Percentiles rank a stretch among this genome's conserved stretches.
Conservation (phyloP, 1,284 basidiomycete species). For the Phlebopus sp. region DNA sequence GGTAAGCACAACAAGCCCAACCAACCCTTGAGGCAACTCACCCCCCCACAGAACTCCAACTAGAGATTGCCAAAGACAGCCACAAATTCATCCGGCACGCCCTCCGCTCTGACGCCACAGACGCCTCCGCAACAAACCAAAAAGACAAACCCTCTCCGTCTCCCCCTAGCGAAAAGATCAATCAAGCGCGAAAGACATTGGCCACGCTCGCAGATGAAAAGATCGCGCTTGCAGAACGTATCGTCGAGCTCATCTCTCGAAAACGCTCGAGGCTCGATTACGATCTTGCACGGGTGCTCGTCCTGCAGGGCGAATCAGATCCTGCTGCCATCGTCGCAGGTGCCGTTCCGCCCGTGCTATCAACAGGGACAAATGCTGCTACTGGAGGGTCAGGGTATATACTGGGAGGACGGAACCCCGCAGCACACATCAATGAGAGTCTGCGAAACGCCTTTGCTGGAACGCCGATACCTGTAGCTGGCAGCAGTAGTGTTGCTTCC, state of each 20-base stretch:
- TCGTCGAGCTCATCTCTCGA: constrained; percentile 50
- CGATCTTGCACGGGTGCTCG: constrained; percentile 52
- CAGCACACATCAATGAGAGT: constrained; percentile 47
- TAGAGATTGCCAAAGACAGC: constrained; percentile 53
- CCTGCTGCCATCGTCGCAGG: constrained; percentile 31
- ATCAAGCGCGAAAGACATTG: constrained; percentile 32
- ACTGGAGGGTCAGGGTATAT: constrained; percentile 27
- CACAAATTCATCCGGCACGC: constrained; percentile 52
- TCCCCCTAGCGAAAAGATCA: constrained; percentile 31
- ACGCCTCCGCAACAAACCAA: constrained; percentile 14
- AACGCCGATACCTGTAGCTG: constrained; percentile 27
- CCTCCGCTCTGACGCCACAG: constrained; percentile 34
- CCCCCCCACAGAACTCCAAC: constrained; percentile 44
- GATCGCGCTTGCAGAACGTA: constrained; percentile 48
- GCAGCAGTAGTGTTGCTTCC: not conserved
- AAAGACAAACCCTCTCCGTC: constrained; percentile 30
- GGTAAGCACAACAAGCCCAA: too few relatives aligned
- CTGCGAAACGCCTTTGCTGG: constrained; percentile 40
- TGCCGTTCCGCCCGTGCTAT: constrained; percentile 17
- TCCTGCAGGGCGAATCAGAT: constrained; percentile 52
- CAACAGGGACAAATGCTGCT: constrained; percentile 15
- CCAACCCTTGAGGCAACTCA: not conserved
- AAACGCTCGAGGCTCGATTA: constrained; percentile 54
- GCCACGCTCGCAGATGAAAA: constrained; percentile 51
- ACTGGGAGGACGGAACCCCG: constrained; percentile 38